Conservation (phyloP, 2,329 filamentous ascomycete species). For the Pseudogymnoascus verrucosus region DNA sequence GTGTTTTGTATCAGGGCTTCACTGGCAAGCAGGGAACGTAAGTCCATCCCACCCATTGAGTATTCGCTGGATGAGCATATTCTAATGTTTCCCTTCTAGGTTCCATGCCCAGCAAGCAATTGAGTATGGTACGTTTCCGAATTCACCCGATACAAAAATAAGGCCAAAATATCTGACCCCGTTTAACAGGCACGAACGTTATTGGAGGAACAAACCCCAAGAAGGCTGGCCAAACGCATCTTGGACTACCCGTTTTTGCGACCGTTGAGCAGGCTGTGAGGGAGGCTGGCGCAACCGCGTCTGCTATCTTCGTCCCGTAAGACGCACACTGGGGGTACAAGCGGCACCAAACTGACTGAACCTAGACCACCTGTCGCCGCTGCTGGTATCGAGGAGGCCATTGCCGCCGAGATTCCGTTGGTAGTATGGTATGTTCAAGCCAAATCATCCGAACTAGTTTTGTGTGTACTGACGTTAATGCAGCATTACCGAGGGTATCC, state of each 20-base stretch:
- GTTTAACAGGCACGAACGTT: constrained; percentile 73
- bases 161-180: not conserved
- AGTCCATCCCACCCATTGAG: constrained; percentile 32
- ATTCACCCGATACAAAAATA: not conserved
- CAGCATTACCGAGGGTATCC: constrained; percentile 90
- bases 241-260: constrained; percentile 87
- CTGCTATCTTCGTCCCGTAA: constrained; percentile 93
- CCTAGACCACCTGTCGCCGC: constrained; percentile 80
- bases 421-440: constrained; percentile 63
- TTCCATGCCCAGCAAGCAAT: constrained; percentile 98
- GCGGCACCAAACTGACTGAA: constrained; percentile 9
- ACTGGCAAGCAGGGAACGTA: constrained; percentile 95
- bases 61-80: constrained; percentile 8
- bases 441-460: constrained; percentile 15
- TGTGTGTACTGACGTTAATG: constrained; percentile 15
- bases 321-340: constrained; percentile 11
- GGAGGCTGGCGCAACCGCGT: constrained; percentile 82
- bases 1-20: constrained; percentile 95
- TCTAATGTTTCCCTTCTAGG: constrained; percentile 42
- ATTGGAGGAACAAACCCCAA: constrained; percentile 98
- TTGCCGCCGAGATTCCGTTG: constrained; percentile 85
- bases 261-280: constrained; percentile 83
- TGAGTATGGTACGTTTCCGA: constrained; percentile 75
- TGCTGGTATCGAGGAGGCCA: constrained; percentile 92
- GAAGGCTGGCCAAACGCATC: constrained; percentile 87